Percentiles rank a stretch among this genome's conserved stretches.
Conservation (phyloP, 805 yeast species). For the Candida nanaspora region DNA sequence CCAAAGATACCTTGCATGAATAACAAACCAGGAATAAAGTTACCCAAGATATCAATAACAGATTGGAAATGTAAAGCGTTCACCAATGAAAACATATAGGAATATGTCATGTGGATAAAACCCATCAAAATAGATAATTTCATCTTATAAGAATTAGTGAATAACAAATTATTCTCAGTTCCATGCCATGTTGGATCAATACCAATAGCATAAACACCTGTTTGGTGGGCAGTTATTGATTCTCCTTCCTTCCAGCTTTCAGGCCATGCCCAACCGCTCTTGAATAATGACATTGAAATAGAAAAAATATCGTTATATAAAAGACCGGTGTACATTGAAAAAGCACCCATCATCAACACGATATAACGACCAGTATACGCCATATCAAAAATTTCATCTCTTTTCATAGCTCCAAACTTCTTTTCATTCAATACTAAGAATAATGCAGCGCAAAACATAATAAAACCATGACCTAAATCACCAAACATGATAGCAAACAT, state of each 20-base stretch:
- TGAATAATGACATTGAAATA: slow-evolving; percentile 79
- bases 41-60: slow-evolving; percentile 77
- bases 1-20: slow-evolving; percentile 98
- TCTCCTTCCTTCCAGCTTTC: slow-evolving; percentile 62
- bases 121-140: slow-evolving; percentile 94
- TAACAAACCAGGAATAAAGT: slow-evolving; percentile 87
- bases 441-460: slow-evolving; percentile 68
- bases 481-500: slow-evolving; percentile 99
- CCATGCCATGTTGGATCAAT: slow-evolving; percentile 97
- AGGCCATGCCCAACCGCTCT: slow-evolving; percentile 95
- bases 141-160: slow-evolving; percentile 96
- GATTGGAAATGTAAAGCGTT: slow-evolving; percentile 68
- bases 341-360: slow-evolving; percentile 82
- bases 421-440: slow-evolving; percentile 68
- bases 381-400: slow-evolving; percentile 96
- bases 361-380: slow-evolving; percentile 92
- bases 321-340: slow-evolving; percentile 93
- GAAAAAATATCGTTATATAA: slow-evolving; percentile 93
- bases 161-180: slow-evolving; percentile 82
- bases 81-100: slow-evolving; percentile 76
- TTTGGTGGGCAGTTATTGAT: slow-evolving; percentile 54
- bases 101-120: slow-evolving; percentile 87
- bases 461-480: slow-evolving; percentile 93
- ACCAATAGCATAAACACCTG: slow-evolving; percentile 76
- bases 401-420: slow-evolving; percentile 55